phyloP scores from a whole-genome alignment of 2,329 filamentous ascomycete genomes.

The Claviceps fusiformis region DNA sequence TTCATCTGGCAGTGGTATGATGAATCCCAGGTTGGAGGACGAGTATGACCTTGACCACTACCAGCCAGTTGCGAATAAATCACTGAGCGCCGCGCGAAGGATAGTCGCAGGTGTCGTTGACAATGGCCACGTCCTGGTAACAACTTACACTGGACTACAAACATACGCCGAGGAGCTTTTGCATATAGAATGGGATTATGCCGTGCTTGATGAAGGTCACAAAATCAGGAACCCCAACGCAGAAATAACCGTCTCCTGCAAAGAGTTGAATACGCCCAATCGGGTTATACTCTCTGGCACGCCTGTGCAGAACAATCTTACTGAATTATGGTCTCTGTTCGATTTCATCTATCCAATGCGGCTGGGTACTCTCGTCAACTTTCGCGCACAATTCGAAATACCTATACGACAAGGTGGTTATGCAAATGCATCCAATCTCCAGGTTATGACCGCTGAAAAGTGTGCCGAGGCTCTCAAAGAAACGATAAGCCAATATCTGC shows the following conservation, averaged over 20 bases:
- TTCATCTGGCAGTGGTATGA: slow-evolving; percentile 91
- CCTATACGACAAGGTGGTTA: slow-evolving; percentile 91
- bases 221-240: slow-evolving; percentile 97
- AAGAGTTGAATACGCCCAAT: slow-evolving; percentile 80
- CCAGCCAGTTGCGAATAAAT: slow-evolving; percentile 19
- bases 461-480: slow-evolving; percentile 91
- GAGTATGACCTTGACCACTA: slow-evolving; percentile 34
- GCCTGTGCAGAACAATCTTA: slow-evolving; percentile 93
- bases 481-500: slow-evolving; percentile 80
- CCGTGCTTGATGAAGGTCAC: slow-evolving; percentile 90
- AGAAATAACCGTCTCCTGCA: slow-evolving; percentile 87
- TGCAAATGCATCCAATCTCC: slow-evolving; percentile 83
- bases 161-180: slow-evolving; percentile 76
- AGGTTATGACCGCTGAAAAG: slow-evolving; percentile 87
- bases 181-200: slow-evolving; percentile 80
- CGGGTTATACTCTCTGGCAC: slow-evolving; percentile 90
- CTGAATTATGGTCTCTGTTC: slow-evolving; percentile 92
- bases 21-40: slow-evolving; percentile 58
- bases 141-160: slow-evolving; percentile 91
- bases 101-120: slow-evolving; percentile 72
- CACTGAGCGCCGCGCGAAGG: slow-evolving; percentile 51
- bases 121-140: slow-evolving; percentile 85
- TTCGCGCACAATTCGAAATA: slow-evolving; percentile 82
- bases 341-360: slow-evolving; percentile 98
- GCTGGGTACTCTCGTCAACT: slow-evolving; percentile 79